Percentiles rank a stretch among this genome's conserved stretches.
These are phyloP conservation scores for Trichophyton equinum DNA, from an alignment of 2,329 filamentous ascomycete genomes.

Conservation along the genomic window DNA sequence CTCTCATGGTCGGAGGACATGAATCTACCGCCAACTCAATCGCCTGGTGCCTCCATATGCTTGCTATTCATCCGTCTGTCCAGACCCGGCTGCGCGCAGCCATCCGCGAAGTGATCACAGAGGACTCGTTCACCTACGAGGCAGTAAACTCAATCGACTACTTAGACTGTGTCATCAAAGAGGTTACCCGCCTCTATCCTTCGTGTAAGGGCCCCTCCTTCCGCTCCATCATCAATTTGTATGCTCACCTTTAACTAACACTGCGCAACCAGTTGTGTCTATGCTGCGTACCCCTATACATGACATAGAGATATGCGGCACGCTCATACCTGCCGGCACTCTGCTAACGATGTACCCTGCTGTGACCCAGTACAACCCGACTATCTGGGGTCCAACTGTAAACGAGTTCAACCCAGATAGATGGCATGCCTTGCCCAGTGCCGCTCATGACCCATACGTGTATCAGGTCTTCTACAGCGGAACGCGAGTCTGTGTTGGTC, in stretches of 20 bases:
- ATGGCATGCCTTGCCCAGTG: conserved; percentile 1
- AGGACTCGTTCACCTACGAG: neutral
- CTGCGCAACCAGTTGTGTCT: neutral
- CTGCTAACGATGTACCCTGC: neutral
- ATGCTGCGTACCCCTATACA: neutral
- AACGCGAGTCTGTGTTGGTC: neutral
- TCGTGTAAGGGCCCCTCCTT: neutral
- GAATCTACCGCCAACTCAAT: conserved; percentile 1
- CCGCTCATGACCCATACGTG: conserved; percentile 2
- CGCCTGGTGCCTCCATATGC: conserved; percentile 1
- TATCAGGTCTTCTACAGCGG: conserved; percentile 6
- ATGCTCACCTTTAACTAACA: neutral
- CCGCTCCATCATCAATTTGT: neutral
- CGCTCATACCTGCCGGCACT: conserved; percentile 1
- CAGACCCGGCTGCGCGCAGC: neutral
- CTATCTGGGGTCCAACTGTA: neutral
- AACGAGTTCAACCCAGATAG: conserved; percentile 4
- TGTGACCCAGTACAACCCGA: neutral
- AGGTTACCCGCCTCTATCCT: conserved; percentile 2
- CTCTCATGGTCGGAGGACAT: neutral
- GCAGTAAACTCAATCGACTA: neutral
- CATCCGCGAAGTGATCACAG: neutral
- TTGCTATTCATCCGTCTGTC: conserved; percentile 1
- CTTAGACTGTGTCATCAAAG: conserved; percentile 5
- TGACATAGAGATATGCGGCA: conserved; percentile 3